These are phyloP conservation scores for Glycyrrhiza uralensis DNA, from an alignment of 306 rosid species.

Conservation along the genomic window DNA sequence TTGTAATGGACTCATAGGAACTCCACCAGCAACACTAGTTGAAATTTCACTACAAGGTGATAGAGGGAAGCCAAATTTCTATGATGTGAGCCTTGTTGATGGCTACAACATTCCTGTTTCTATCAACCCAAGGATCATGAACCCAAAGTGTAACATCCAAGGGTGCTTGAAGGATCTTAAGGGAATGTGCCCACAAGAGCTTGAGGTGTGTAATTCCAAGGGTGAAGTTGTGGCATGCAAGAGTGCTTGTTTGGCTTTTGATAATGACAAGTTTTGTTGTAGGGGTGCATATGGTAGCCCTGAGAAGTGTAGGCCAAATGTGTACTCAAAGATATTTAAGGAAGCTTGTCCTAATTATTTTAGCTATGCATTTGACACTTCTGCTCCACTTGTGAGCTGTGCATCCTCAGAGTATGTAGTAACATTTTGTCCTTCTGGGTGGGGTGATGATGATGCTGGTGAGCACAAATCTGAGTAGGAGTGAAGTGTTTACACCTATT, in stretches of 20 bases:
- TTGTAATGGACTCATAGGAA: slow-evolving; percentile 79
- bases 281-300: slow-evolving; percentile 63
- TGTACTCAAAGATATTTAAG: slow-evolving; percentile 78
- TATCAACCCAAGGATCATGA: slow-evolving; percentile 25
- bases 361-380: slow-evolving; percentile 75
- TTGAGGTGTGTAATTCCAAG: slow-evolving; percentile 39
- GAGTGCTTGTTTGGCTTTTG: slow-evolving; percentile 84
- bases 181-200: slow-evolving; percentile 55
- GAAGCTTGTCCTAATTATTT: slow-evolving; percentile 70
- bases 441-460: slow-evolving; percentile 38
- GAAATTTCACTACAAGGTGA: slow-evolving; percentile 62
- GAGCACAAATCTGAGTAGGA: slow-evolving; percentile 24
- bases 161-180: slow-evolving; percentile 67
- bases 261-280: slow-evolving; percentile 67
- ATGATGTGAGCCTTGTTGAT: slow-evolving; percentile 82
- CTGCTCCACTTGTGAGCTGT: slow-evolving; percentile 66
- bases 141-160: slow-evolving; percentile 45
- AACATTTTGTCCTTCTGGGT: slow-evolving; percentile 71
- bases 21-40: slow-evolving; percentile 77
- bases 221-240: slow-evolving; percentile 78
- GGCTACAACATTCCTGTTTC: slow-evolving; percentile 76
- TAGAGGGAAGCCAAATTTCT: slow-evolving; percentile 52
- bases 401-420: slow-evolving; percentile 45
- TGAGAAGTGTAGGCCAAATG: slow-evolving; percentile 56
- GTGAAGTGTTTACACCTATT: neutral